Evolutionary conservation across 352 stramenopile species (phyloP).

Genomic region (Phytophthora sp.): DNA sequence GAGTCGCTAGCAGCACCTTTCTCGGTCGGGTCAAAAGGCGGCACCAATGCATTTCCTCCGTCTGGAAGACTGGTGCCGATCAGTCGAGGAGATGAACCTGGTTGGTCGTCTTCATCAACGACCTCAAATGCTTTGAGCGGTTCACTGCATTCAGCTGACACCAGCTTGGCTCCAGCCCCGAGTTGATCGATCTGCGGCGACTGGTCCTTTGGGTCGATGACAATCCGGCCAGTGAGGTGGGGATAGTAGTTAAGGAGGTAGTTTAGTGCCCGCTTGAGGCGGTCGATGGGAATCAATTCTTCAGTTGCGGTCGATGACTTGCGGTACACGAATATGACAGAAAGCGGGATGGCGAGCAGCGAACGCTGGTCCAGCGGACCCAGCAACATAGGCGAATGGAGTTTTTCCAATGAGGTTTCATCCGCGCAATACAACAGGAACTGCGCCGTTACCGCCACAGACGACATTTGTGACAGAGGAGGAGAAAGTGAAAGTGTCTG

Average conservation of each 20-base stretch:
- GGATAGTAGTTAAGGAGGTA: slow-evolving; percentile 14
- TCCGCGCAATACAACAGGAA: slow-evolving; percentile 5
- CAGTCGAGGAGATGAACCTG: slow-evolving; percentile 21
- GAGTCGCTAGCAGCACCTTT: slow-evolving; percentile 11
- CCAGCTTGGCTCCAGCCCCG: slow-evolving; percentile 2
- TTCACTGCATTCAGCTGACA: slow-evolving; percentile 5
- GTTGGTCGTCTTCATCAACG: slow-evolving; percentile 9
- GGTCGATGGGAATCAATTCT: slow-evolving; percentile 15
- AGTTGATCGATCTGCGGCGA: slow-evolving; percentile 6
- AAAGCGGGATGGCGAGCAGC: slow-evolving; percentile 14
- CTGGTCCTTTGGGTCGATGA: slow-evolving; percentile 4
- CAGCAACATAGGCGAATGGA: slow-evolving; percentile 16
- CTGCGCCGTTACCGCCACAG: not conserved
- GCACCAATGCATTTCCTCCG: slow-evolving; percentile 24
- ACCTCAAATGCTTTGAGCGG: slow-evolving; percentile 1
- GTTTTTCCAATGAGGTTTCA: not conserved
- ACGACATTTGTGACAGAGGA: no score
- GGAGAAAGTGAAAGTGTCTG: no score
- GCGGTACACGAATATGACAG: slow-evolving; percentile 28
- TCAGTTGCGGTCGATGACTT: not conserved
- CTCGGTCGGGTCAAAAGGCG: slow-evolving; percentile 25
- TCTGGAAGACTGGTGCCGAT: slow-evolving; percentile 18
- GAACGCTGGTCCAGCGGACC: slow-evolving; percentile 25
- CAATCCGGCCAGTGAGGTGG: slow-evolving; percentile 13
- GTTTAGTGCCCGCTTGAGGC: not conserved